Evolutionary conservation across 1,284 basidiomycete species (phyloP).

Genomic region (Cronartium quercuum): DNA sequence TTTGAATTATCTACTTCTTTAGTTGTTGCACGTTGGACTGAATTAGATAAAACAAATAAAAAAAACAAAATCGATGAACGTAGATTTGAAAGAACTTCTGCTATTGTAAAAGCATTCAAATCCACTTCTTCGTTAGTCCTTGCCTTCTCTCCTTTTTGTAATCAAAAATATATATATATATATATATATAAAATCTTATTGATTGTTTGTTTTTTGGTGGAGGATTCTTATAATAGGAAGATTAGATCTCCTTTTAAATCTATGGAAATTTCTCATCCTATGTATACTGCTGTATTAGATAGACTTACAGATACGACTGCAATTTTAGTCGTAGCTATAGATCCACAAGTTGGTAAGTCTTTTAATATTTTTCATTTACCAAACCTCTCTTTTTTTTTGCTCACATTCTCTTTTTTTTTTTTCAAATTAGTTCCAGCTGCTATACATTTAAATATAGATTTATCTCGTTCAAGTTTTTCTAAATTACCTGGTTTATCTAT

Average conservation of each 20-base stretch:
- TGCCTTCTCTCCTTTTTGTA: background rate
- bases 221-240: conserved; percentile 34
- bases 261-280: conserved; percentile 47
- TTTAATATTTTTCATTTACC: background rate
- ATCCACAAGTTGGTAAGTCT: conserved; percentile 71
- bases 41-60: conserved; percentile 45
- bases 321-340: conserved; percentile 78
- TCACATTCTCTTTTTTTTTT: background rate
- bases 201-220: background rate
- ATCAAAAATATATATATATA: background rate
- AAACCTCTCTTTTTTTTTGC: background rate
- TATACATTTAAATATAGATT: conserved; percentile 29
- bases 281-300: conserved; percentile 84
- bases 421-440: conserved; percentile 17
- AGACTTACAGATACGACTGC: conserved; percentile 91
- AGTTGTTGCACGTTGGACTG: conserved; percentile 63
- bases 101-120: conserved; percentile 91
- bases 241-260: conserved; percentile 46
- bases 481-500: conserved; percentile 24
- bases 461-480: conserved; percentile 15
- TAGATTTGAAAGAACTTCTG: conserved; percentile 89
- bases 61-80: conserved; percentile 62
- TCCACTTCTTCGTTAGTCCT: conserved; percentile 70
- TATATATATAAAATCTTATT: background rate
- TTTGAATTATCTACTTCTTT: conserved; percentile 97